Percentiles rank a stretch among this genome's conserved stretches.
These are phyloP conservation scores for Scheffersomyces stambukii DNA, from an alignment of 1,139 yeast species.

Conservation along the genomic window DNA sequence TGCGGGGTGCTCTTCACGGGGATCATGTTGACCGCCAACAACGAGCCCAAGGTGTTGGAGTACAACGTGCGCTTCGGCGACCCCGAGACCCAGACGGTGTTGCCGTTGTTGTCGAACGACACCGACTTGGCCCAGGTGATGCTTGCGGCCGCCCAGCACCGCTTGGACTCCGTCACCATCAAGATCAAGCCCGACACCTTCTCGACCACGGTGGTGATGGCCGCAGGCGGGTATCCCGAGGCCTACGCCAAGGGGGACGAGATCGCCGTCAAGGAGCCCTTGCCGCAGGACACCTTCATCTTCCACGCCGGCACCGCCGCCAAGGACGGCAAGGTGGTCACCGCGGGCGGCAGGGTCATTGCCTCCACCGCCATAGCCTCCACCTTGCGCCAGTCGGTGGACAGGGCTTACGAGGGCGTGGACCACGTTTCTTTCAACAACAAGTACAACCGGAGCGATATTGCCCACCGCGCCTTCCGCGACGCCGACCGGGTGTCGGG, in stretches of 20 bases:
- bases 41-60: constrained; percentile 89
- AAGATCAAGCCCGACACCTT: constrained; percentile 56
- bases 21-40: constrained; percentile 75
- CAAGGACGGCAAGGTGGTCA: constrained; percentile 58
- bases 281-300: constrained; percentile 57
- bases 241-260: constrained; percentile 80
- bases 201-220: constrained; percentile 90
- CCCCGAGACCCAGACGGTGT: constrained; percentile 96
- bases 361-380: constrained; percentile 87
- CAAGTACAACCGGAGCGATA: constrained; percentile 85
- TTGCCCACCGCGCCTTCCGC: constrained; percentile 93
- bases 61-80: constrained; percentile 98
- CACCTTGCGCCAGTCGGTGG: constrained; percentile 75
- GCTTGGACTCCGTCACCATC: constrained; percentile 80
- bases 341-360: constrained; percentile 95
- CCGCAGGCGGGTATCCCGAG: constrained; percentile 98
- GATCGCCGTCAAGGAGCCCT: constrained; percentile 52
- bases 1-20: constrained; percentile 97
- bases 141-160: constrained; percentile 91
- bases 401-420: constrained; percentile 82
- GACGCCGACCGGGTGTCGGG: constrained; percentile 28
- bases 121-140: constrained; percentile 90
- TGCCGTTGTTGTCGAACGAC: constrained; percentile 77
- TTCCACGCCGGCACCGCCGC: constrained; percentile 93
- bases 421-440: constrained; percentile 66